phyloP scores from a whole-genome alignment of 371 early-diverging fungal genomes.

The Quaeritorhiza haematococci region DNA sequence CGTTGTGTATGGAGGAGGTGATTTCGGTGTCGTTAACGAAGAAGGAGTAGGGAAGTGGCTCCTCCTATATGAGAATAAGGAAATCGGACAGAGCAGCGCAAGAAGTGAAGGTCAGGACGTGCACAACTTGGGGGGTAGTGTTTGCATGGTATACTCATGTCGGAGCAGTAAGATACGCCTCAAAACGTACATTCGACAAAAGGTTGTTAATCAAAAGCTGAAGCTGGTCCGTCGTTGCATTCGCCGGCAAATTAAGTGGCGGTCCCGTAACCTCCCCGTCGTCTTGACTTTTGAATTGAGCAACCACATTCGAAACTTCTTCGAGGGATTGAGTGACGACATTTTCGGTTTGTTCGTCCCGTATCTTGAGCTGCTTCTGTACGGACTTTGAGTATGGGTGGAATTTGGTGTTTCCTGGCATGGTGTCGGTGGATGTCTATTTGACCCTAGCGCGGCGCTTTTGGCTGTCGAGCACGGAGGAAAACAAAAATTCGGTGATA shows the following conservation, averaged over 20 bases:
- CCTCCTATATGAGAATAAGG: constrained; percentile 36
- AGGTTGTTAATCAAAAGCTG: constrained; percentile 83
- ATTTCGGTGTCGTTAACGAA: constrained; percentile 82
- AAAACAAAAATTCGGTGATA: too few species aligned
- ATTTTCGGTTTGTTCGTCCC: constrained; percentile 28
- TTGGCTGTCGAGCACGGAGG: too few species aligned
- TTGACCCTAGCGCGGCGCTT: too few species aligned
- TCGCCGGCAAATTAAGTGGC: constrained; percentile 77
- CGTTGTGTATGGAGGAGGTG: constrained; percentile 60
- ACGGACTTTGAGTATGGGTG: too few species aligned
- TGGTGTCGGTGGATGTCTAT: too few species aligned
- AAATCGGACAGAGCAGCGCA: too few species aligned
- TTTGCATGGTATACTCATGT: not conserved
- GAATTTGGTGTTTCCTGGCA: too few species aligned
- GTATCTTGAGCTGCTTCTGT: too few species aligned
- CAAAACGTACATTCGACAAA: constrained; percentile 62
- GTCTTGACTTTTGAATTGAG: constrained; percentile 70
- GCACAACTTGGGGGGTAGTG: too few species aligned
- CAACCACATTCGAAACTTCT: constrained; percentile 32
- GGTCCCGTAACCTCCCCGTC: constrained; percentile 81
- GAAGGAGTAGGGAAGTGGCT: constrained; percentile 88
- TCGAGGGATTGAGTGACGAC: constrained; percentile 56
- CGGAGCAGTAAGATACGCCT: not conserved
- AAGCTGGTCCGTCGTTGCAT: constrained; percentile 80
- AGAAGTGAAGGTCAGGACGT: too few species aligned